A percentile compares a stretch with the other conserved stretches of the same genome.
Conservation (phyloP, 192 early-diverging fungal genomes). For the Coemansia aciculifera region DNA sequence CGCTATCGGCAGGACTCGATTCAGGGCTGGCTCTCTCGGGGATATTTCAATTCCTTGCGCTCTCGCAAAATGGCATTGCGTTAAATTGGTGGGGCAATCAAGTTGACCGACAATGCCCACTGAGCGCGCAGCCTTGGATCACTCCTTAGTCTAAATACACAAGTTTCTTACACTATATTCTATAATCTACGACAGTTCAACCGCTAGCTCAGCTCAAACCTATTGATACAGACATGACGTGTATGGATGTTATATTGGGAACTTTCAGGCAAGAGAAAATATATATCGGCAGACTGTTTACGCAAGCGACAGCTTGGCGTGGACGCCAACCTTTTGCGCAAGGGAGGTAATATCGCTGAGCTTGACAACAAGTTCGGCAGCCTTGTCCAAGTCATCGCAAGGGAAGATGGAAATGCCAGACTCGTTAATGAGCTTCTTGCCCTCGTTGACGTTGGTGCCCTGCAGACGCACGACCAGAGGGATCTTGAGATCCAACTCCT, state of each 20-base stretch:
- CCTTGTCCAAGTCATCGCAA: conserved; percentile 93
- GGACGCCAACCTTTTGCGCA: conserved; percentile 48
- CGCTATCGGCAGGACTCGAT: conserved; percentile 61
- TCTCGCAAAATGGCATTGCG: conserved; percentile 47
- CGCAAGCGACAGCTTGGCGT: conserved; percentile 52
- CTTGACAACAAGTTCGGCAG: conserved; percentile 66
- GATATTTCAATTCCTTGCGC: conserved; percentile 51
- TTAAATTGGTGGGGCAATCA: conserved; percentile 58
- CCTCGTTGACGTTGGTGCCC: conserved; percentile 82
- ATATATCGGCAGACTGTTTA: conserved; percentile 2
- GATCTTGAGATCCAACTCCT: conserved; percentile 86
- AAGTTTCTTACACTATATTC: conserved; percentile 4
- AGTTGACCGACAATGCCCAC: conserved; percentile 43
- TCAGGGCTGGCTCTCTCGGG: conserved; percentile 56
- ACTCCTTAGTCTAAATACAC: conserved; percentile 4
- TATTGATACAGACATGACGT: background rate
- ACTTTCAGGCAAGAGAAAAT: background rate
- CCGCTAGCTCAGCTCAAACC: background rate
- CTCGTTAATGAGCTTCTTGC: conserved; percentile 90
- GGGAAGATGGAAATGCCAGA: conserved; percentile 91
- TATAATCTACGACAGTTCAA: too few species aligned
- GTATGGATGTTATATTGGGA: background rate
- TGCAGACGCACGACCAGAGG: conserved; percentile 97
- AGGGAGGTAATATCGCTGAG: conserved; percentile 56
- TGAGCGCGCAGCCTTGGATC: conserved; percentile 50